Percentiles rank a stretch among this genome's conserved stretches.
Conservation (phyloP, 108 stramenopile genomes). For the Nannochloropsis salina region DNA sequence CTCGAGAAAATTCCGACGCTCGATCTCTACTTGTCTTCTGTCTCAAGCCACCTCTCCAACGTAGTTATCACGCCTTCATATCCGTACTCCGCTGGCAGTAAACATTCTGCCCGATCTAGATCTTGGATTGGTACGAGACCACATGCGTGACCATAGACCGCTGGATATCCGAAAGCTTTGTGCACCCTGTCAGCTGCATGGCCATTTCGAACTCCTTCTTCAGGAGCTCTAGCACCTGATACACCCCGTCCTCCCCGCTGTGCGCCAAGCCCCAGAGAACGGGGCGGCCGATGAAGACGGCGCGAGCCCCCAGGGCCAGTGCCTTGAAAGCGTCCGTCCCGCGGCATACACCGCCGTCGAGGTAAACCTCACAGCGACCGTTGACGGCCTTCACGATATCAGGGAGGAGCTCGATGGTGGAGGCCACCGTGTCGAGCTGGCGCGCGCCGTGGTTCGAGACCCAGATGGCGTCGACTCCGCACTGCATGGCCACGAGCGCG, state of each 20-base stretch:
- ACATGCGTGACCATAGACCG: slow-evolving; percentile 48
- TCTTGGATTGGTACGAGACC: slow-evolving; percentile 28
- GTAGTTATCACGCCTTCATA: too few species aligned
- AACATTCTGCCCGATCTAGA: background rate
- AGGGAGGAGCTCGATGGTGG: slow-evolving; percentile 89
- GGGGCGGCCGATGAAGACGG: slow-evolving; percentile 91
- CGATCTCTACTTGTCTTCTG: too few species aligned
- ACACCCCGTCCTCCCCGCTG: slow-evolving; percentile 51
- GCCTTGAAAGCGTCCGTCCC: slow-evolving; percentile 95
- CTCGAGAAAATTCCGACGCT: too few species aligned
- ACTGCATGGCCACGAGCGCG: slow-evolving; percentile 74
- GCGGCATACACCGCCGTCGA: slow-evolving; percentile 95
- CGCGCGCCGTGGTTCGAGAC: slow-evolving; percentile 95
- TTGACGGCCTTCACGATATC: slow-evolving; percentile 82
- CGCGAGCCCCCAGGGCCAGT: slow-evolving; percentile 83
- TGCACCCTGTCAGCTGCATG: slow-evolving; percentile 52
- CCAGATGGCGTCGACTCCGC: slow-evolving; percentile 93
- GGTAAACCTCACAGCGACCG: slow-evolving; percentile 80
- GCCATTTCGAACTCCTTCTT: slow-evolving; percentile 54
- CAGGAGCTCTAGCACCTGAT: slow-evolving; percentile 49
- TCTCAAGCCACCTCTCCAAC: too few species aligned
- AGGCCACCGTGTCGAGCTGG: slow-evolving; percentile 87
- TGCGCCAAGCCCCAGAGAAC: slow-evolving; percentile 88
- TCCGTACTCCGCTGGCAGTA: too few species aligned
- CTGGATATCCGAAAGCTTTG: slow-evolving; percentile 36